These are phyloP conservation scores for Capronia americana DNA, from an alignment of 2,329 filamentous ascomycete genomes.

Conservation along the genomic window DNA sequence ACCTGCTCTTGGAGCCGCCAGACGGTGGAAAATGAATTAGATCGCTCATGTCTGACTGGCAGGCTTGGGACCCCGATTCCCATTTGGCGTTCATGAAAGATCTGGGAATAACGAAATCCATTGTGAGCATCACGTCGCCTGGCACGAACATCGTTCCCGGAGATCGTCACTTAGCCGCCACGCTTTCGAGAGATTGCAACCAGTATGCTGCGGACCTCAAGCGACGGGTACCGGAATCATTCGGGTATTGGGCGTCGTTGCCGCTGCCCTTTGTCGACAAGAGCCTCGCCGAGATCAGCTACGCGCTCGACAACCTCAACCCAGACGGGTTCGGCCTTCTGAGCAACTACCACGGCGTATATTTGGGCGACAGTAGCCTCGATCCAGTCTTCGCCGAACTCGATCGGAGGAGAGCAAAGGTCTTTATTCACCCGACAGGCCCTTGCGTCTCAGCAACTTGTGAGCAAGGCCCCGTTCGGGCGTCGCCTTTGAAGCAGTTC, in stretches of 20 bases:
- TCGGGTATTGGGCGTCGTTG: conserved; percentile 61
- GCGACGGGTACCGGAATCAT: conserved; percentile 41
- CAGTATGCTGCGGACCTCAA: conserved; percentile 38
- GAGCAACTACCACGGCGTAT: conserved; percentile 61
- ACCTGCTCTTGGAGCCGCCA: neutral
- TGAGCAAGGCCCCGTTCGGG: neutral
- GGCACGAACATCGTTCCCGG: conserved; percentile 53
- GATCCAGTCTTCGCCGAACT: conserved; percentile 52
- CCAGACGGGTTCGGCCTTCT: conserved; percentile 59
- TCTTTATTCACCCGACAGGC: conserved; percentile 49
- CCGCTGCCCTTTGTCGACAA: conserved; percentile 58
- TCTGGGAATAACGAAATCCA: conserved; percentile 56
- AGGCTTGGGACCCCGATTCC: conserved; percentile 52
- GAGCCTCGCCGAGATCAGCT: conserved; percentile 56
- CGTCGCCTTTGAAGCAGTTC: conserved; percentile 3
- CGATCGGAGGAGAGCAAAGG: conserved; percentile 11
- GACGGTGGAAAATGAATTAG: neutral
- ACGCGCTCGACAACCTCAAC: conserved; percentile 47
- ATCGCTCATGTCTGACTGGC: conserved; percentile 12
- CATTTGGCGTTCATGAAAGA: conserved; percentile 59
- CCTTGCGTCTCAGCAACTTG: neutral
- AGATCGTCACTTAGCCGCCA: conserved; percentile 46
- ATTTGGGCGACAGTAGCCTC: conserved; percentile 56
- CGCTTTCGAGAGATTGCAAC: conserved; percentile 46
- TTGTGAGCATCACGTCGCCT: conserved; percentile 61